These are phyloP conservation scores for Hypoxylon sp. DNA, from an alignment of 2,329 filamentous ascomycete species.

Conservation along the genomic window DNA sequence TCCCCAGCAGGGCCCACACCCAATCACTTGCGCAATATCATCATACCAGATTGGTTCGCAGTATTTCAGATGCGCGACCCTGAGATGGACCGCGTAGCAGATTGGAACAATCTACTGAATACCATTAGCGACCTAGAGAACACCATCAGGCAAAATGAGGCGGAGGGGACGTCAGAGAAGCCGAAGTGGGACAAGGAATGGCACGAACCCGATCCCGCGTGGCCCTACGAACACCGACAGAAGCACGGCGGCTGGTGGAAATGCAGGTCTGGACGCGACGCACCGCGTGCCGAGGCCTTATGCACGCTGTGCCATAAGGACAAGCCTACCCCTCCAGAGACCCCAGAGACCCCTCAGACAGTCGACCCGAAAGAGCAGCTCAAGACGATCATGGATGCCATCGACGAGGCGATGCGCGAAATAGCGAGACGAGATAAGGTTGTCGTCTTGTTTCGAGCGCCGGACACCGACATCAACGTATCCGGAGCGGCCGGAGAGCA, in stretches of 20 bases:
- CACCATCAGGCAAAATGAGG: constrained; percentile 18
- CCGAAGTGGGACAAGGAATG: constrained; percentile 47
- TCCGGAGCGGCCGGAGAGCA: not conserved
- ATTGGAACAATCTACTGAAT: constrained; percentile 41
- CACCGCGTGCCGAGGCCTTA: constrained; percentile 22
- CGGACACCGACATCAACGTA: not conserved
- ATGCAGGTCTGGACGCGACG: constrained; percentile 40
- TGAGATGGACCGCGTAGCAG: constrained; percentile 30
- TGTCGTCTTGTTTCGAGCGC: not conserved
- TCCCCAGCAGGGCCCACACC: not conserved
- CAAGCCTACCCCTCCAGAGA: not conserved
- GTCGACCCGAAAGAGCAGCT: constrained; percentile 11
- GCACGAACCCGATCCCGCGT: constrained; percentile 46
- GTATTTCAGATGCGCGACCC: constrained; percentile 31
- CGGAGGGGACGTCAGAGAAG: constrained; percentile 12
- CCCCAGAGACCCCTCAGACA: not conserved
- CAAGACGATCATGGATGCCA: constrained; percentile 34
- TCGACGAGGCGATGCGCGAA: constrained; percentile 41
- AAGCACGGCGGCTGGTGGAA: constrained; percentile 50
- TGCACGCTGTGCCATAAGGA: constrained; percentile 31
- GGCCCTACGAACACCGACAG: constrained; percentile 40
- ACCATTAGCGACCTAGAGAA: constrained; percentile 38
- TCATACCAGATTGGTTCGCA: constrained; percentile 50
- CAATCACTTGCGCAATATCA: not conserved
- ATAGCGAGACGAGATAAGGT: constrained; percentile 43